A percentile compares a stretch with the other conserved stretches of the same genome.
Evolutionary conservation across 306 rosid genomes (phyloP).

Genomic region (Corylus americana): DNA sequence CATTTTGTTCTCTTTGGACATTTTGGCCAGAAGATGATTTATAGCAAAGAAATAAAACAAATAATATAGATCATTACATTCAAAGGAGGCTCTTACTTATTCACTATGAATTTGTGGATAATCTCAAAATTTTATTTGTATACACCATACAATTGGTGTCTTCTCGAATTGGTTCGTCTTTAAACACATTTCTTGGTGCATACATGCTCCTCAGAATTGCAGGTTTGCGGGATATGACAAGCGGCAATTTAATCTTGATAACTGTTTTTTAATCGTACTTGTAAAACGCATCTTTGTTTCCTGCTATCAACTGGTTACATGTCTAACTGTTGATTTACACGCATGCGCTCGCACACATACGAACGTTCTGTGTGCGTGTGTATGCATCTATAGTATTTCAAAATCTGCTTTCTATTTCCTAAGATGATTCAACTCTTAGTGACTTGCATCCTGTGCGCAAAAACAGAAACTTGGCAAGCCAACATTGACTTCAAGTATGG

Average conservation of each 20-base stretch:
- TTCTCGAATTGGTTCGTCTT: neutral
- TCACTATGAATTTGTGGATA: neutral
- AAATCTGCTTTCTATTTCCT: neutral
- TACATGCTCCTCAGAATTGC: neutral
- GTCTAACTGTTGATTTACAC: neutral
- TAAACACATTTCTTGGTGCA: neutral
- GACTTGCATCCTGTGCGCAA: slow-evolving; percentile 4
- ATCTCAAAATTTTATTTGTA: neutral
- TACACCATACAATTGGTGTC: neutral
- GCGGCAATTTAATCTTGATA: neutral
- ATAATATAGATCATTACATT: neutral
- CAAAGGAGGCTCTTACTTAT: neutral
- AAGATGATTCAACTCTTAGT: neutral
- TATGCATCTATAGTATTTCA: too few relatives aligned
- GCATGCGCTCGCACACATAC: neutral
- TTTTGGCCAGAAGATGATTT: neutral
- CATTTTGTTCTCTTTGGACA: neutral
- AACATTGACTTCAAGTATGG: slow-evolving; percentile 16
- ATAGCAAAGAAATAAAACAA: neutral
- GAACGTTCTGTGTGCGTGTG: too few relatives aligned
- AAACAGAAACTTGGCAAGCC: slow-evolving; percentile 30
- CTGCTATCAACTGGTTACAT: neutral
- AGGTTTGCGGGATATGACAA: neutral
- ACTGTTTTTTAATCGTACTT: neutral
- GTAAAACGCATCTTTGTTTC: neutral